Conservation (phyloP, 208 protist species). For the Acanthamoeba sp. region DNA sequence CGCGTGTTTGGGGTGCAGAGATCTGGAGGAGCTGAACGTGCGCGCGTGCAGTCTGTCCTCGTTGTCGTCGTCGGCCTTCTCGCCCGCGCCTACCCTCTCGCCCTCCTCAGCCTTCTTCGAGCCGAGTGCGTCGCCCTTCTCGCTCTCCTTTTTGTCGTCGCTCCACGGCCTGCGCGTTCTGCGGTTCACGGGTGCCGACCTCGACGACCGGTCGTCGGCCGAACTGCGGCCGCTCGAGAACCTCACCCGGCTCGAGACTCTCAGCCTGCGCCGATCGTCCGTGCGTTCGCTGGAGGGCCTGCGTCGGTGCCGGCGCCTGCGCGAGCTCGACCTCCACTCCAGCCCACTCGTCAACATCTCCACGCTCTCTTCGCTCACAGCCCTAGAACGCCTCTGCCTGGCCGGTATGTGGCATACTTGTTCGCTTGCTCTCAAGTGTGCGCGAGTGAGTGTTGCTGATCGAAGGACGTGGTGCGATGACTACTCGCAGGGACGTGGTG, state of each 20-base stretch:
- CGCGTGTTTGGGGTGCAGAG: neutral
- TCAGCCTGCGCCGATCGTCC: neutral
- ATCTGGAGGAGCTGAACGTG: neutral
- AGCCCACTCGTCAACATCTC: neutral
- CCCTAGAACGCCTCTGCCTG: neutral
- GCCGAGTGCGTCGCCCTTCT: neutral
- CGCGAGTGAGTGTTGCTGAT: neutral
- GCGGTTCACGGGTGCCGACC: neutral
- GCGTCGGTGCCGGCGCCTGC: neutral
- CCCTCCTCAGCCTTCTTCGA: neutral
- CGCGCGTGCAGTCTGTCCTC: neutral
- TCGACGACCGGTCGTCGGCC: neutral
- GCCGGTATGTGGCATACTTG: neutral
- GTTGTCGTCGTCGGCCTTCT: neutral
- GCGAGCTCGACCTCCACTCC: constrained; percentile 13
- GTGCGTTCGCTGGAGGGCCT: neutral
- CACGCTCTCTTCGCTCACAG: neutral
- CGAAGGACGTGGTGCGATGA: no score
- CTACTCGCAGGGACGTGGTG: neutral
- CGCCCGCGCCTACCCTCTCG: neutral
- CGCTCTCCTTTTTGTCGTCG: neutral
- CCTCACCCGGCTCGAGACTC: neutral
- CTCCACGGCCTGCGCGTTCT: neutral
- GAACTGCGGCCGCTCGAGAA: neutral
- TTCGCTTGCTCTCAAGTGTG: no score